Percentiles rank a stretch among this genome's conserved stretches.
Conservation (phyloP, 2,329 filamentous ascomycete genomes). For the Fusarium sp. region DNA sequence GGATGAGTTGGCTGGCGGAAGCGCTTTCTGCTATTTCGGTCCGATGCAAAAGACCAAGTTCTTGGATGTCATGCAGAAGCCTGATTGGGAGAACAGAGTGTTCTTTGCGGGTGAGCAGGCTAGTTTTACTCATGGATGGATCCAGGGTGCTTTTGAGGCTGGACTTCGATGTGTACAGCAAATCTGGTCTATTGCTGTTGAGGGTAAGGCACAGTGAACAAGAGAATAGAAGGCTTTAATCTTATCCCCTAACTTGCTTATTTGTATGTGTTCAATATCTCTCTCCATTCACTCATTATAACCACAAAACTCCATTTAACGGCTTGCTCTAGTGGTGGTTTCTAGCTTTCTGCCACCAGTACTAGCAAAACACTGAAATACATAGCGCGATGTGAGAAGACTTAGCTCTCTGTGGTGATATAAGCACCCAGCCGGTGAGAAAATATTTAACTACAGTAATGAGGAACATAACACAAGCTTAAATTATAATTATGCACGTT, state of each 20-base stretch:
- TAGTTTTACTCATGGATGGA: background rate
- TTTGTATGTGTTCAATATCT: too few species aligned
- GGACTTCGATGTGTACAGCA: background rate
- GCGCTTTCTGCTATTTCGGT: background rate
- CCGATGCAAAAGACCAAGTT: background rate
- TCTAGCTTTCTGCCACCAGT: too few species aligned
- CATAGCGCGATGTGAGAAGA: too few species aligned
- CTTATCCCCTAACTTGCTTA: too few species aligned
- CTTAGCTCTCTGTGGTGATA: too few species aligned
- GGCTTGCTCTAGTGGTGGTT: too few species aligned
- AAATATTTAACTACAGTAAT: too few species aligned
- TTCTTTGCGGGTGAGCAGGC: background rate
- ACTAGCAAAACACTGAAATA: too few species aligned
- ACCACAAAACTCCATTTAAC: too few species aligned
- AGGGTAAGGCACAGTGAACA: background rate
- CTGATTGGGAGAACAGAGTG: background rate
- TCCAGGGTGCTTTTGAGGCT: background rate
- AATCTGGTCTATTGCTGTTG: background rate
- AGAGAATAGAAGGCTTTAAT: background rate
- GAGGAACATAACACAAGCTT: background rate
- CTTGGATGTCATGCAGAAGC: background rate
- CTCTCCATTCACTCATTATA: too few species aligned
- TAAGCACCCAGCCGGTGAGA: background rate
- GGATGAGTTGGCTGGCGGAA: background rate
- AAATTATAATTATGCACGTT: background rate